Evolutionary conservation across 2,329 filamentous ascomycete genomes (phyloP).

Genomic region (Neopestalotiopsis sp.): DNA sequence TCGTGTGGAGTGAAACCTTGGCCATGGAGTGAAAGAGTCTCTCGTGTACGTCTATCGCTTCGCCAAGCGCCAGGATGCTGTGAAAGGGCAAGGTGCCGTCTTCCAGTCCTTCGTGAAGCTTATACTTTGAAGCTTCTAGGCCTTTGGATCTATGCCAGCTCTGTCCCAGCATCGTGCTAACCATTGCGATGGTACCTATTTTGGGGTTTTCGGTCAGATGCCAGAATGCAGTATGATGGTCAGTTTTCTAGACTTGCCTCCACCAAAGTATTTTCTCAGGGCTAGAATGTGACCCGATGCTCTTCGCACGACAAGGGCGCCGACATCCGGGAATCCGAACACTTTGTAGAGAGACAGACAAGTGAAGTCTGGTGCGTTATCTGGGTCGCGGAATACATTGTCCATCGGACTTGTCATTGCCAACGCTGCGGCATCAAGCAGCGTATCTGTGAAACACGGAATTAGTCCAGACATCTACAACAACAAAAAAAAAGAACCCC

Average conservation of each 20-base stretch:
- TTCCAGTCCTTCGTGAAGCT: conserved; percentile 65
- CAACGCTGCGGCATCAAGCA: conserved; percentile 67
- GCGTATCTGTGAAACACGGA: conserved; percentile 39
- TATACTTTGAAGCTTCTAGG: conserved; percentile 37
- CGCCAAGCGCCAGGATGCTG: conserved; percentile 65
- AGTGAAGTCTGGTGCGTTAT: conserved; percentile 63
- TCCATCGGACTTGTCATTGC: conserved; percentile 66
- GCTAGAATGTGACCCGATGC: conserved; percentile 59
- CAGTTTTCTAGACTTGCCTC: conserved; percentile 39
- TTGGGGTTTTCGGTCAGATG: no score
- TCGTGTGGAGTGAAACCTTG: conserved; percentile 63
- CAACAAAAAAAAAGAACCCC: neutral
- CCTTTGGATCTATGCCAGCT: conserved; percentile 24
- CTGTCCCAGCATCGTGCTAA: conserved; percentile 51
- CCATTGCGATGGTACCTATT: conserved; percentile 62
- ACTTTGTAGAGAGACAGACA: conserved; percentile 70
- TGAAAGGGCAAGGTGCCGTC: conserved; percentile 72
- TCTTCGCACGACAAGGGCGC: conserved; percentile 62
- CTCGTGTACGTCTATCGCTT: conserved; percentile 62
- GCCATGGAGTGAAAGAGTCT: conserved; percentile 63
- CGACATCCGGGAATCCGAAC: conserved; percentile 70
- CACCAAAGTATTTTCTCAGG: conserved; percentile 67
- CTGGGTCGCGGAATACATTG: conserved; percentile 52
- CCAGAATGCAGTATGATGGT: neutral
- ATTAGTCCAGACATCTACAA: neutral